A percentile compares a stretch with the other conserved stretches of the same genome.
Evolutionary conservation across 192 early-diverging fungal genomes (phyloP).

Genomic region (Backusella tarrabulga): DNA sequence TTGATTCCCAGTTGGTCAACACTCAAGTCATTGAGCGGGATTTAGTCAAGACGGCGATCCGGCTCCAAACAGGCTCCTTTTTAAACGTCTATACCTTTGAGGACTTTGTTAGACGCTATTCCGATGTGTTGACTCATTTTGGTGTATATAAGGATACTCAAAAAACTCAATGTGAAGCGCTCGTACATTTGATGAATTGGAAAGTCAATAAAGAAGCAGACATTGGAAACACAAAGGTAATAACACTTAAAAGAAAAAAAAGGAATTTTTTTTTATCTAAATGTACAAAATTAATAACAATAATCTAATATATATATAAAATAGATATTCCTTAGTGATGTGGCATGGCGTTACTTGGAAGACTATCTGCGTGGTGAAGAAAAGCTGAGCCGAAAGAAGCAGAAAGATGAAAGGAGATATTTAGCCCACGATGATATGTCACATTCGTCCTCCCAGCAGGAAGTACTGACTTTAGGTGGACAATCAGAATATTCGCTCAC

Average conservation of each 20-base stretch:
- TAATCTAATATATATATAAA: neutral
- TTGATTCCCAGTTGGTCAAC: slow-evolving; percentile 67
- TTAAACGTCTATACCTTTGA: slow-evolving; percentile 70
- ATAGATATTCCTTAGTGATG: slow-evolving; percentile 72
- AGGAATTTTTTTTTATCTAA: neutral
- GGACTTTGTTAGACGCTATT: slow-evolving; percentile 81
- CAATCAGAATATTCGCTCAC: neutral
- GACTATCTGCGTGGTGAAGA: slow-evolving; percentile 70
- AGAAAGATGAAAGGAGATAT: slow-evolving; percentile 30
- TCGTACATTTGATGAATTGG: slow-evolving; percentile 58
- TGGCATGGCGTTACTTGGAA: slow-evolving; percentile 82
- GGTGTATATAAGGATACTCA: slow-evolving; percentile 30
- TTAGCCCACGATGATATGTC: slow-evolving; percentile 23
- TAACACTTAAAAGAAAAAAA: neutral
- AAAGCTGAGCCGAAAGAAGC: slow-evolving; percentile 47
- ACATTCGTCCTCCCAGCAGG: slow-evolving; percentile 4
- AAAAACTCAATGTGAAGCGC: slow-evolving; percentile 37
- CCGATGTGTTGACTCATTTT: slow-evolving; percentile 43
- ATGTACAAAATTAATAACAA: neutral
- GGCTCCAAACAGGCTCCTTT: slow-evolving; percentile 66
- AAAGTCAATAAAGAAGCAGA: slow-evolving; percentile 52
- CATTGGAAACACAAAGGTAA: slow-evolving; percentile 52
- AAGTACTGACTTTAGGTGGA: neutral
- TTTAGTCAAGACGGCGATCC: slow-evolving; percentile 61
- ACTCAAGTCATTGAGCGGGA: slow-evolving; percentile 70